Evolutionary conservation across 768 basidiomycete species (phyloP).

Genomic region (Boletus vermiculosoides): DNA sequence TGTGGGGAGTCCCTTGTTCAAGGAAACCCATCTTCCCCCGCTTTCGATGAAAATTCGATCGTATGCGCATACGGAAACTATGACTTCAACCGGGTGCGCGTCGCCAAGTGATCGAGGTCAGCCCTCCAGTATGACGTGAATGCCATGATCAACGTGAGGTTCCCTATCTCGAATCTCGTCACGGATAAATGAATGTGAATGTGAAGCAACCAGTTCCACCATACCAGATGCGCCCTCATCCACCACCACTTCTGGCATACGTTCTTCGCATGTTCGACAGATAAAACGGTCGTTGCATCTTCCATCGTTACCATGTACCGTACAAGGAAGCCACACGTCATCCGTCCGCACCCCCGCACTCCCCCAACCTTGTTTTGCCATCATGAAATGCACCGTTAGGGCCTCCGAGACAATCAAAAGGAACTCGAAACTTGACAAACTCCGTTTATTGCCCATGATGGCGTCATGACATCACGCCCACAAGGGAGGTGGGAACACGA

Average conservation of each 20-base stretch:
- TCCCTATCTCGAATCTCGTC: conserved; percentile 12
- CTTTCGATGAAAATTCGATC: no score
- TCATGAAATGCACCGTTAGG: conserved; percentile 12
- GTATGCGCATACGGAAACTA: conserved; percentile 1
- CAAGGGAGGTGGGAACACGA: conserved; percentile 8
- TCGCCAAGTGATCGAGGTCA: conserved; percentile 9
- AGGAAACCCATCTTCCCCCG: not conserved
- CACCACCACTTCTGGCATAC: conserved; percentile 6
- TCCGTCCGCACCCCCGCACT: conserved; percentile 23
- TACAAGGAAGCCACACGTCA: conserved; percentile 14
- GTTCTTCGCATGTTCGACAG: conserved; percentile 17
- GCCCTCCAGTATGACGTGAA: conserved; percentile 4
- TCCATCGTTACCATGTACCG: conserved; percentile 1
- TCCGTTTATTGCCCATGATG: conserved; percentile 5
- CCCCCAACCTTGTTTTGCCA: conserved; percentile 16
- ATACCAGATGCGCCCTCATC: not conserved
- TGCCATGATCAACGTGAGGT: conserved; percentile 12
- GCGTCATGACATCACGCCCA: conserved; percentile 19
- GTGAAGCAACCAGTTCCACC: not conserved
- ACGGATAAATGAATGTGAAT: not conserved
- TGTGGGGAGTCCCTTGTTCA: not conserved
- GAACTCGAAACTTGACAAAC: not conserved
- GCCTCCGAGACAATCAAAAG: conserved; percentile 16
- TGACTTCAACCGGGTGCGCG: conserved; percentile 6
- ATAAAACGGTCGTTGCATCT: conserved; percentile 4